These are phyloP conservation scores for Lentithecium fluviatile DNA, from an alignment of 495 filamentous ascomycete species.

Conservation along the genomic window DNA sequence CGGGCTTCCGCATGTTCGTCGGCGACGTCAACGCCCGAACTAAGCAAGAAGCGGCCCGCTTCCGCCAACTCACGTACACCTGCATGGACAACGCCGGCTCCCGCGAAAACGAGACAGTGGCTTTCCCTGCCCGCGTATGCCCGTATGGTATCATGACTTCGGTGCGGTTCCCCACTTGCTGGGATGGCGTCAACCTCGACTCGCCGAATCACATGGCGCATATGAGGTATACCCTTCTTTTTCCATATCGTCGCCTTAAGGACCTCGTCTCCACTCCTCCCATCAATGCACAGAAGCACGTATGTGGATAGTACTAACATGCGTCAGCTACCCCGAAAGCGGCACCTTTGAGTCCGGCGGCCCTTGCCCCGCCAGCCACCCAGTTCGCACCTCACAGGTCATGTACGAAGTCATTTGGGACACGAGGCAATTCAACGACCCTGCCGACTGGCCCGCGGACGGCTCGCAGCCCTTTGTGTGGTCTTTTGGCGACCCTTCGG, in stretches of 20 bases:
- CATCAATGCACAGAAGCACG: no score
- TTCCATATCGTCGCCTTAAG: no score
- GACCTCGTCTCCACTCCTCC: no score
- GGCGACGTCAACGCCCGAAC: slow-evolving; percentile 13
- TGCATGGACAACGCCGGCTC: not conserved
- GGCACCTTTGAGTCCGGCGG: slow-evolving; percentile 10
- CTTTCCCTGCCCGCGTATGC: not conserved
- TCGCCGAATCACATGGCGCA: not conserved
- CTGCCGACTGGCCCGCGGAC: slow-evolving; percentile 15
- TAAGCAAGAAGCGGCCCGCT: not conserved
- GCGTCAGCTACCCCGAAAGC: not conserved
- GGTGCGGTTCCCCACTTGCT: slow-evolving; percentile 10
- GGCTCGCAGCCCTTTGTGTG: slow-evolving; percentile 20
- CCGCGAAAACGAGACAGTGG: slow-evolving; percentile 3
- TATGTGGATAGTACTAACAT: no score
- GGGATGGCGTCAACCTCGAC: slow-evolving; percentile 13
- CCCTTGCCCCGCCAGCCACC: slow-evolving; percentile 24
- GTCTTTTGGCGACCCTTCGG: slow-evolving; percentile 18
- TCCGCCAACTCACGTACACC: slow-evolving; percentile 13
- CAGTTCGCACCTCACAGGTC: slow-evolving; percentile 26
- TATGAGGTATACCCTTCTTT: not conserved
- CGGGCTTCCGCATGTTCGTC: slow-evolving; percentile 23
- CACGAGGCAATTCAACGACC: slow-evolving; percentile 36
- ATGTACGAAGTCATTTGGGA: slow-evolving; percentile 23
- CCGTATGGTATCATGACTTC: slow-evolving; percentile 7